phyloP scores from a whole-genome alignment of 495 filamentous ascomycete species.

The Durotheca rogersii region DNA sequence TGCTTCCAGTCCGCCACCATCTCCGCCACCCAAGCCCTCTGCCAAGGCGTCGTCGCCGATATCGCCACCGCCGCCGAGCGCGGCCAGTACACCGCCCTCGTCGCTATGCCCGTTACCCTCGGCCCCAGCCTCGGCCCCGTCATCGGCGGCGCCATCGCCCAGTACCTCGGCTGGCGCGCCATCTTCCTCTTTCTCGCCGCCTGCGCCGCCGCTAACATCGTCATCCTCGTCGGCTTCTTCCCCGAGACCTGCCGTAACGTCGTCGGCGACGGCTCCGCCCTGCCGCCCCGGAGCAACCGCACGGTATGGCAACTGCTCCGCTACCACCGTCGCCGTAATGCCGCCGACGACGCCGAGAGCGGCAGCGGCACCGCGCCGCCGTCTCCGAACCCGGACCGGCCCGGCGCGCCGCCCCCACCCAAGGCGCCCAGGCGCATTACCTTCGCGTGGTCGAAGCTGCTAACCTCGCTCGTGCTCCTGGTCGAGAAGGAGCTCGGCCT shows the following conservation, averaged over 20 bases:
- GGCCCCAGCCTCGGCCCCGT: slow-evolving; percentile 60
- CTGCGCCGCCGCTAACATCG: slow-evolving; percentile 43
- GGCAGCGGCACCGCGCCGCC: slow-evolving; percentile 40
- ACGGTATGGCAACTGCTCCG: slow-evolving; percentile 39
- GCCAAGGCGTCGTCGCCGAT: slow-evolving; percentile 58
- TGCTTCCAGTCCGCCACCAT: slow-evolving; percentile 58
- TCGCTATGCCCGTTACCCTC: slow-evolving; percentile 39
- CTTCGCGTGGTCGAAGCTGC: slow-evolving; percentile 55
- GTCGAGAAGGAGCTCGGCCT: slow-evolving; percentile 60
- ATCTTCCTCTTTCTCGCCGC: slow-evolving; percentile 72
- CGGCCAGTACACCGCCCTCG: slow-evolving; percentile 48
- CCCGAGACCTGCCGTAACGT: slow-evolving; percentile 64
- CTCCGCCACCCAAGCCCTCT: slow-evolving; percentile 52
- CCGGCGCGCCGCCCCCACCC: no score
- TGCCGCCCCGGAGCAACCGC: slow-evolving; percentile 42
- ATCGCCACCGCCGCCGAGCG: slow-evolving; percentile 54
- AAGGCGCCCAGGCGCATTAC: slow-evolving; percentile 27
- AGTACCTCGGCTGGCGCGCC: slow-evolving; percentile 64
- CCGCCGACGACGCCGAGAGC: slow-evolving; percentile 56
- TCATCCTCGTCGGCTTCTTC: slow-evolving; percentile 47
- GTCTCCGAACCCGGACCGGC: no score
- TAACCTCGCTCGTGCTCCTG: slow-evolving; percentile 60
- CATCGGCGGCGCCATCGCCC: slow-evolving; percentile 60
- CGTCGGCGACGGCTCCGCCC: slow-evolving; percentile 63
- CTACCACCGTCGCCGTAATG: slow-evolving; percentile 48